These are phyloP conservation scores for Penicillium sp. DNA, from an alignment of 2,329 filamentous ascomycete genomes.

Conservation along the genomic window DNA sequence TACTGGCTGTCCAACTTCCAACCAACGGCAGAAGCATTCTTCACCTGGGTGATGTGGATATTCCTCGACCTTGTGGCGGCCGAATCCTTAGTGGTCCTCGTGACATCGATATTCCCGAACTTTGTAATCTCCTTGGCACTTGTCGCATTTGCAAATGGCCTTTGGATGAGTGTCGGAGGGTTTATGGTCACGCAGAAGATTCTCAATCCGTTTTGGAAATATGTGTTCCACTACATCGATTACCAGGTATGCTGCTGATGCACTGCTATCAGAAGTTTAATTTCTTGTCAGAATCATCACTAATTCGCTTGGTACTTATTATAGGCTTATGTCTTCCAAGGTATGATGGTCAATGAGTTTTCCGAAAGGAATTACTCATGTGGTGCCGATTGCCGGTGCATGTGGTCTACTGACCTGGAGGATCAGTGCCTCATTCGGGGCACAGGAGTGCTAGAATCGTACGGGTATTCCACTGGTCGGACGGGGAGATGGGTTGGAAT, in stretches of 20 bases:
- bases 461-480: slow-evolving; percentile 65
- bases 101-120: slow-evolving; percentile 70
- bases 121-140: slow-evolving; percentile 79
- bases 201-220: slow-evolving; percentile 81
- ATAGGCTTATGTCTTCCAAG: slow-evolving; percentile 75
- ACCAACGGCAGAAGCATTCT: slow-evolving; percentile 65
- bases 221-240: slow-evolving; percentile 85
- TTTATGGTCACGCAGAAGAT: slow-evolving; percentile 73
- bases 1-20: slow-evolving; percentile 82
- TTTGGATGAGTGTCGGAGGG: slow-evolving; percentile 86
- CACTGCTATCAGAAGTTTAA: neutral
- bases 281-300: neutral
- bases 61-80: slow-evolving; percentile 82
- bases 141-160: slow-evolving; percentile 80
- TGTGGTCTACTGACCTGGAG: slow-evolving; percentile 65
- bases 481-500: slow-evolving; percentile 73
- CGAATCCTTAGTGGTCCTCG: slow-evolving; percentile 76
- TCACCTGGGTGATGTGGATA: slow-evolving; percentile 78
- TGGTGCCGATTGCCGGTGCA: slow-evolving; percentile 61
- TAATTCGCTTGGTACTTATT: neutral
- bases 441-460: slow-evolving; percentile 66
- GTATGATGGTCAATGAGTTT: slow-evolving; percentile 94
- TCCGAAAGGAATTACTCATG: slow-evolving; percentile 64
- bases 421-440: slow-evolving; percentile 69
- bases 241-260: slow-evolving; percentile 58